Evolutionary conservation across 148 eudicot genomes (phyloP).

Genomic region (Vaccinium vitisidaea): DNA sequence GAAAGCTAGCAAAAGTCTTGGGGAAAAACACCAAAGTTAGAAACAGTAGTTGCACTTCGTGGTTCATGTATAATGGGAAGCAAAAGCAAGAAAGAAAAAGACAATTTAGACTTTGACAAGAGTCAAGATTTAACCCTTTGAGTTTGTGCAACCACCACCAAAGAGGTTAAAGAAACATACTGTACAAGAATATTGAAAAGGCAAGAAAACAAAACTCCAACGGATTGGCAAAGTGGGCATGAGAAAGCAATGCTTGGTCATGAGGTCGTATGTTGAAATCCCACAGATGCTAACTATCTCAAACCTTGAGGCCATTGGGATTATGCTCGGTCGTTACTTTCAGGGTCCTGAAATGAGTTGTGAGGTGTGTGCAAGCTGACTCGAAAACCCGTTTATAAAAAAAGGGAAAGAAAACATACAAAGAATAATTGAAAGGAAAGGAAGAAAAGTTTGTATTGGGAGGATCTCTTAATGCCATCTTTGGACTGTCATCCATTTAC

Average conservation of each 20-base stretch:
- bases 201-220: not conserved
- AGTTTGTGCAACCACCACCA: constrained; percentile 13
- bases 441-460: constrained; percentile 15
- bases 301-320: too few relatives aligned
- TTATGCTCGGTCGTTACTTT: too few relatives aligned
- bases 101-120: constrained; percentile 18
- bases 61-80: not conserved
- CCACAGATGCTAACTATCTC: too few relatives aligned
- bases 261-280: too few relatives aligned
- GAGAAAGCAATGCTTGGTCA: too few relatives aligned
- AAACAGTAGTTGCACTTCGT: not conserved
- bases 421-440: constrained; percentile 19
- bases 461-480: constrained; percentile 31
- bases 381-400: too few relatives aligned
- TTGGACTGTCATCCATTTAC: constrained; percentile 33
- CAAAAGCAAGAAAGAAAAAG: constrained; percentile 6
- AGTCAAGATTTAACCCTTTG: constrained; percentile 26
- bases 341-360: too few relatives aligned
- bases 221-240: too few relatives aligned
- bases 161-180: not conserved
- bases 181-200: constrained; percentile 1
- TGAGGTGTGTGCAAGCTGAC: too few relatives aligned
- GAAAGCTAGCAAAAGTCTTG: not conserved
- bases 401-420: not conserved
- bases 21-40: not conserved